A percentile compares a stretch with the other conserved stretches of the same genome.
Conservation (phyloP, 306 rosid genomes). For the Corylus avellana region DNA sequence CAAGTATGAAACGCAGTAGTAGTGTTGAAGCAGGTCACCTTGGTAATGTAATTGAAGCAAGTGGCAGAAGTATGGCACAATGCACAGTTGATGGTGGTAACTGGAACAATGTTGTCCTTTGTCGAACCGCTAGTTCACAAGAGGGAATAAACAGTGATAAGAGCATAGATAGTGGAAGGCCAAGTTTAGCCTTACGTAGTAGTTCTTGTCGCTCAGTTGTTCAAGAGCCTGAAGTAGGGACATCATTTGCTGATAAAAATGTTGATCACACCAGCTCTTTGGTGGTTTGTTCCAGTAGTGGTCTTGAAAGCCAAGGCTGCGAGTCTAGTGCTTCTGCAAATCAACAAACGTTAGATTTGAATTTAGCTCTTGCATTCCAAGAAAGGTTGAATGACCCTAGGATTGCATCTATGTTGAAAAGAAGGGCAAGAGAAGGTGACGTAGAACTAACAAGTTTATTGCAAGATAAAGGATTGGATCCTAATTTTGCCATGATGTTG, state of each 20-base stretch:
- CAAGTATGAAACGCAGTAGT: constrained; percentile 97
- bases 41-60: constrained; percentile 70
- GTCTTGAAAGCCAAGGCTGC: constrained; percentile 92
- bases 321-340: constrained; percentile 88
- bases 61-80: constrained; percentile 56
- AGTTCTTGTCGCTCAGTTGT: constrained; percentile 91
- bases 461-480: constrained; percentile 98
- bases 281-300: constrained; percentile 85
- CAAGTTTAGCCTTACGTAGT: constrained; percentile 89
- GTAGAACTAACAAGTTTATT: constrained; percentile 73
- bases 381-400: constrained; percentile 97
- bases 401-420: constrained; percentile 82
- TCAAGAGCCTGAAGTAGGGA: constrained; percentile 84
- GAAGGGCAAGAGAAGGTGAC: constrained; percentile 81
- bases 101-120: constrained; percentile 63
- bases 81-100: constrained; percentile 68
- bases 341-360: constrained; percentile 88
- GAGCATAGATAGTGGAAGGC: constrained; percentile 98
- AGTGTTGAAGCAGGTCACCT: constrained; percentile 89
- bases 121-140: constrained; percentile 68
- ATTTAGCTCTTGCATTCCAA: constrained; percentile 89
- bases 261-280: constrained; percentile 68
- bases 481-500: constrained; percentile 99
- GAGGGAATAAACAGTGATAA: constrained; percentile 95
- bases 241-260: constrained; percentile 53